Conservation (phyloP, 768 basidiomycete genomes). For the Suillus ampliporus region DNA sequence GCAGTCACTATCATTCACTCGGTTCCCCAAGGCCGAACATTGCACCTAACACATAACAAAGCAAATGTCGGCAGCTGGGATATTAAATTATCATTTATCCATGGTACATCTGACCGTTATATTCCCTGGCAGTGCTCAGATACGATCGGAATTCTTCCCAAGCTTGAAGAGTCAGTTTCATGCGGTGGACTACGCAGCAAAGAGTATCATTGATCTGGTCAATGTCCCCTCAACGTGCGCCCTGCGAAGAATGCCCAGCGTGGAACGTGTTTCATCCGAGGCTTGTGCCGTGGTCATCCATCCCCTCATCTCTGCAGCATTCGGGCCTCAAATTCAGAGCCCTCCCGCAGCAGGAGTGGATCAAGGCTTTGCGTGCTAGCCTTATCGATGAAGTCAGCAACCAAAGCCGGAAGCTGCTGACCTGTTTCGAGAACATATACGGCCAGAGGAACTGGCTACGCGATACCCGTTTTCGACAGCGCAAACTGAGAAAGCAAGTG, state of each 20-base stretch:
- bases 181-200: slow-evolving; percentile 60
- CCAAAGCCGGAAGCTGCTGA: slow-evolving; percentile 29
- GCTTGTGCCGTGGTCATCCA: slow-evolving; percentile 39
- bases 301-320: slow-evolving; percentile 44
- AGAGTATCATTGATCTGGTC: slow-evolving; percentile 52
- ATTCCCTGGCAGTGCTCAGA: slow-evolving; percentile 46
- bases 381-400: slow-evolving; percentile 27
- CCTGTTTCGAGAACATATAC: slow-evolving; percentile 32
- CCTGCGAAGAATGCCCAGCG: slow-evolving; percentile 34
- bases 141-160: slow-evolving; percentile 43
- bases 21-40: slow-evolving; percentile 52
- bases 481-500: slow-evolving; percentile 19
- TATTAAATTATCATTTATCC: too few species aligned
- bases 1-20: slow-evolving; percentile 31
- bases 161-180: slow-evolving; percentile 37
- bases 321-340: slow-evolving; percentile 40
- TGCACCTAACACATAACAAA: slow-evolving; percentile 43
- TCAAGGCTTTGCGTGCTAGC: slow-evolving; percentile 28
- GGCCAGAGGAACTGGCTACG: slow-evolving; percentile 18
- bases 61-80: too few species aligned
- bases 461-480: slow-evolving; percentile 18
- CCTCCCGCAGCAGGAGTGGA: slow-evolving; percentile 27
- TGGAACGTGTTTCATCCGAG: slow-evolving; percentile 27
- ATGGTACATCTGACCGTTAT: slow-evolving; percentile 9
- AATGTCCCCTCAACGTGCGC: slow-evolving; percentile 5